Percentiles rank a stretch among this genome's conserved stretches.
phyloP scores from a whole-genome alignment of 495 filamentous ascomycete species.

The Xylaria longipes region DNA sequence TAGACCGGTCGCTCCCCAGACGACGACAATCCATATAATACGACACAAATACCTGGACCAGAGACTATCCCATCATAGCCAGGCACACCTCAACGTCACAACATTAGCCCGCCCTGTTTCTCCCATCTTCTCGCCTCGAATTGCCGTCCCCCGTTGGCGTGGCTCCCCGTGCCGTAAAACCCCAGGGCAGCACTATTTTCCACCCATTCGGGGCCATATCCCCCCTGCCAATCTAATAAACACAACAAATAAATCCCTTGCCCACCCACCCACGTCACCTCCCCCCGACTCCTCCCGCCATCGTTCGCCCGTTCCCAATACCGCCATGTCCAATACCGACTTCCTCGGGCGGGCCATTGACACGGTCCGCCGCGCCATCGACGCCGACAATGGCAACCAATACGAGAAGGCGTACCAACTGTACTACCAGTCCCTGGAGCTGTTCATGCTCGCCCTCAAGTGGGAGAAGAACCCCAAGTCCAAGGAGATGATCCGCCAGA shows the following conservation, averaged over 20 bases:
- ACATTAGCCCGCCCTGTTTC: slow-evolving; percentile 12
- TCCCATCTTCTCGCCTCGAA: slow-evolving; percentile 10
- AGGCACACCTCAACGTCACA: slow-evolving; percentile 23
- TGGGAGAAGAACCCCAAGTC: slow-evolving; percentile 98
- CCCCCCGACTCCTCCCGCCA: slow-evolving; percentile 24
- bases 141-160: background rate
- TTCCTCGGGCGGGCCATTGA: slow-evolving; percentile 96
- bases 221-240: background rate
- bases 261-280: slow-evolving; percentile 13
- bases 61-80: background rate
- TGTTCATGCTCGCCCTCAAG: slow-evolving; percentile 96
- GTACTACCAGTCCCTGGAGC: slow-evolving; percentile 92
- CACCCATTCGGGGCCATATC: background rate
- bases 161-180: slow-evolving; percentile 1
- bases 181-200: background rate
- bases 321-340: slow-evolving; percentile 86
- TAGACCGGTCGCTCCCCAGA: slow-evolving; percentile 22
- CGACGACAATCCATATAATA: slow-evolving; percentile 8
- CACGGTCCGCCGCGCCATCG: slow-evolving; percentile 95
- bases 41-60: background rate
- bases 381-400: slow-evolving; percentile 90
- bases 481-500: slow-evolving; percentile 95
- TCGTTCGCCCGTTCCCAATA: slow-evolving; percentile 20
- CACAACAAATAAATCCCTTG: slow-evolving; percentile 9
- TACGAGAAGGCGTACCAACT: slow-evolving; percentile 95